Evolutionary conservation across 148 eudicot genomes (phyloP), one percentile per base, ranked within the genome.

Genomic region (Vaccinium corymbosum): DNA sequence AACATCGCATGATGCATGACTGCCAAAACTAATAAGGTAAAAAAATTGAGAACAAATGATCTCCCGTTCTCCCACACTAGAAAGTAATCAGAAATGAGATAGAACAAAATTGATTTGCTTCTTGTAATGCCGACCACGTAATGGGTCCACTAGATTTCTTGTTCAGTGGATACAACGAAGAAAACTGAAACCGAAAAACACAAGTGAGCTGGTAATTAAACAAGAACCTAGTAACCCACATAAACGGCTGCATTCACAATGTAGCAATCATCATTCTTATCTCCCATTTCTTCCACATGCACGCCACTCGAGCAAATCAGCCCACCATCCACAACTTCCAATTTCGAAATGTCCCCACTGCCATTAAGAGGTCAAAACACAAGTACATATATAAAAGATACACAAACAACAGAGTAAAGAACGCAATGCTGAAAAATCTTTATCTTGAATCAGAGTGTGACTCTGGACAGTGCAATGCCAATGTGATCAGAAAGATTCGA

Each of bases 231-330:
- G 80, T 97, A 97, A 64, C 98, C 99, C 80, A 97, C 95, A 86
- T 97, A 97, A 79, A 97, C 98, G 71, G 98, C 99, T 17, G 99
- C 99, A 89, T 97, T 97, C 70, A 97, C 99, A 80, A 97, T 94
- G 89, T 93, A 94, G 85, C 98, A 94, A 68, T 97, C 95, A 15
- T 93, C 98, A 81, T 93, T 94, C 84, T 93, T 94, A 86, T 97
- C 97, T 83, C 99, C 99, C 98, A 97, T 94, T 88, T 97, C 99
- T 89, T 97, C 98, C 51, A 97, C 98, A 81, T 83, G 95, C 71
- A 97, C 98, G 79, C 99, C 99, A 51, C 99, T 97, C 9, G 99
- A 97, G 93, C 99, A 97, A 88, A 97, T 91, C 59, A 97, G 91
- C 76, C 98, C 97, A 50, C 98, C 98, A 84, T 97, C 95, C 66